These are phyloP conservation scores for Zygotorulaspora mrakii DNA, from an alignment of 1,139 yeast species.

Conservation along the genomic window DNA sequence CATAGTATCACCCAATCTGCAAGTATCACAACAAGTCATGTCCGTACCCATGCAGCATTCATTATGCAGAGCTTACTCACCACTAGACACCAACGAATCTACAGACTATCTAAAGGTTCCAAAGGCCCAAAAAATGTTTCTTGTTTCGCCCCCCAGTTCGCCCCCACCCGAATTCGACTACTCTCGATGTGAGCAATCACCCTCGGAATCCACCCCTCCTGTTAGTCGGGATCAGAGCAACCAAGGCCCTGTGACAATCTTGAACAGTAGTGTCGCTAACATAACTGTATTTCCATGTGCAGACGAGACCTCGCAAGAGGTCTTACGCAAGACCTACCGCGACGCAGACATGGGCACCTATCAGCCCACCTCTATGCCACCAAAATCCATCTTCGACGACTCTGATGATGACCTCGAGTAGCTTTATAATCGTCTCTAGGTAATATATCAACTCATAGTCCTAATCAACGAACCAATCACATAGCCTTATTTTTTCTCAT, in stretches of 20 bases:
- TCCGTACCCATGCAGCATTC: slow-evolving; percentile 1
- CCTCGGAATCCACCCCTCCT: slow-evolving; percentile 20
- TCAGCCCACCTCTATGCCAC: slow-evolving; percentile 34
- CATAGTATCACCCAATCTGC: slow-evolving; percentile 8
- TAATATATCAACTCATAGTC: slow-evolving; percentile 2
- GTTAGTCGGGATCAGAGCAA: too few relatives aligned
- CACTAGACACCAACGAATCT: slow-evolving; percentile 22
- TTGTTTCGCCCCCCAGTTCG: slow-evolving; percentile 42
- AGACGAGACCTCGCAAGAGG: slow-evolving; percentile 1
- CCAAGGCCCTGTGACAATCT: slow-evolving; percentile 7
- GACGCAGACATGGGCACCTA: slow-evolving; percentile 2
- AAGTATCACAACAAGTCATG: slow-evolving; percentile 5
- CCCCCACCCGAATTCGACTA: slow-evolving; percentile 42
- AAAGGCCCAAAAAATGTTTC: slow-evolving; percentile 33
- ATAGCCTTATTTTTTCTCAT: slow-evolving; percentile 2
- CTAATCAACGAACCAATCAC: slow-evolving; percentile 14
- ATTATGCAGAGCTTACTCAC: slow-evolving; percentile 17
- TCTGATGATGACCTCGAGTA: slow-evolving; percentile 14
- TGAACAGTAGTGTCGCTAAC: slow-evolving; percentile 9
- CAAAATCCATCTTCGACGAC: slow-evolving; percentile 39
- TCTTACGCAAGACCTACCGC: too few relatives aligned
- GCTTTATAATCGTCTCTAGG: neutral
- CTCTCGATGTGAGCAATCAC: slow-evolving; percentile 38
- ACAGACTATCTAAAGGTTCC: slow-evolving; percentile 36
- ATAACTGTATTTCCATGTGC: slow-evolving; percentile 8